phyloP scores from a whole-genome alignment of 805 yeast genomes.

The Candida bentonensis region DNA sequence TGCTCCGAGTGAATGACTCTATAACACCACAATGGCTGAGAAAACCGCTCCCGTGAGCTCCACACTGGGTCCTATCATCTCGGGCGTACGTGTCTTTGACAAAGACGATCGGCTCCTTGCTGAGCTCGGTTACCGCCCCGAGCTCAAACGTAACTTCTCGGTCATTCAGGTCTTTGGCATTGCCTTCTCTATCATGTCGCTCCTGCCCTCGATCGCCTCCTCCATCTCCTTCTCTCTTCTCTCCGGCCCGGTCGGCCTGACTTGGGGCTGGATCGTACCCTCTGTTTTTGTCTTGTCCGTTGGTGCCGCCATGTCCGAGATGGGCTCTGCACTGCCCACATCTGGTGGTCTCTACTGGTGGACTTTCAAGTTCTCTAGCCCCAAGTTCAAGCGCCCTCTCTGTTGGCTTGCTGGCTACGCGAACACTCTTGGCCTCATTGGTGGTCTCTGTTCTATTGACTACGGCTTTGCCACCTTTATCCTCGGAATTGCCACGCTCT shows the following conservation, averaged over 20 bases:
- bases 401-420: constrained; percentile 54
- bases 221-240: constrained; percentile 36
- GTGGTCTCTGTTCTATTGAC: constrained; percentile 54
- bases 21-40: not conserved
- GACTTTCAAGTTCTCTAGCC: constrained; percentile 56
- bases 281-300: constrained; percentile 39
- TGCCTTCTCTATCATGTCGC: constrained; percentile 61
- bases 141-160: constrained; percentile 44
- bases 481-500: constrained; percentile 23
- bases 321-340: constrained; percentile 59
- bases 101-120: constrained; percentile 20
- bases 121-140: constrained; percentile 60
- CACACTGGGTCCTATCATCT: not conserved
- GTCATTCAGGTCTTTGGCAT: constrained; percentile 56
- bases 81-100: constrained; percentile 2
- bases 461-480: constrained; percentile 59
- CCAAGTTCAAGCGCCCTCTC: constrained; percentile 33
- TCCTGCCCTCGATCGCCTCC: constrained; percentile 44
- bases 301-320: constrained; percentile 50
- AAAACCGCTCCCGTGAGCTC: not conserved
- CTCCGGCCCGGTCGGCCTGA: constrained; percentile 50
- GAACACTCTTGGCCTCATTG: constrained; percentile 51
- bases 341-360: constrained; percentile 64
- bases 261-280: constrained; percentile 65
- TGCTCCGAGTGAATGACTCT: too few species aligned